Evolutionary conservation across 495 filamentous ascomycete species (phyloP).

Genomic region (Penicillium waksmanii): DNA sequence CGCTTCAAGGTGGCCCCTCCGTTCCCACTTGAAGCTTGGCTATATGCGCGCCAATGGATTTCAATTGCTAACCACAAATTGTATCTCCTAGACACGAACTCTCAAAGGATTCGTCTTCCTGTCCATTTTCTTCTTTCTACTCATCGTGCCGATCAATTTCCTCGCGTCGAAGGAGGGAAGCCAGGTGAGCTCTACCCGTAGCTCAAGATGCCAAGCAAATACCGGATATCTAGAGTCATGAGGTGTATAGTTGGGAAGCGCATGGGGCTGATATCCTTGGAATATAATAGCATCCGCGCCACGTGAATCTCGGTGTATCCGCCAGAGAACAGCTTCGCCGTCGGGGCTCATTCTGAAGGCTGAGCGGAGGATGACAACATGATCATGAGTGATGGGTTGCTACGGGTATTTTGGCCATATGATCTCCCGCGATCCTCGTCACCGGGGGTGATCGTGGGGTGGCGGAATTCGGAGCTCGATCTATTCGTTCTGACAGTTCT

Average conservation of each 20-base stretch:
- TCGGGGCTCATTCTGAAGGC: constrained; percentile 84
- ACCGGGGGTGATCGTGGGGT: constrained; percentile 88
- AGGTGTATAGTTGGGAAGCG: background rate
- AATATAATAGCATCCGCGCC: constrained; percentile 75
- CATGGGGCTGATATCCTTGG: constrained; percentile 17
- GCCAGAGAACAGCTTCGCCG: constrained; percentile 93
- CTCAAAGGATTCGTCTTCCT: constrained; percentile 75
- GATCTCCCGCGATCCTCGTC: constrained; percentile 73
- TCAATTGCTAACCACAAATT: constrained; percentile 7
- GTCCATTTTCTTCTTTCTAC: constrained; percentile 74
- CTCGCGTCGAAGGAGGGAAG: constrained; percentile 70
- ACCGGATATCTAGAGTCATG: background rate
- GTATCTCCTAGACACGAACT: constrained; percentile 58
- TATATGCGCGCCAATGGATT: background rate
- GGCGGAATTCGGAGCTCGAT: constrained; percentile 90
- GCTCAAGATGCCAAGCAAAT: background rate
- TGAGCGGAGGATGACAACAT: constrained; percentile 79
- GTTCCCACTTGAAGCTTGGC: constrained; percentile 9
- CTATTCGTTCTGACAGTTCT: constrained; percentile 87
- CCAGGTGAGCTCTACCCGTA: constrained; percentile 51
- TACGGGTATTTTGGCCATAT: constrained; percentile 97
- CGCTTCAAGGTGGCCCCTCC: constrained; percentile 18
- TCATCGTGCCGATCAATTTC: constrained; percentile 73
- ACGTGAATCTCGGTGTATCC: constrained; percentile 80
- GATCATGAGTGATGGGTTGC: constrained; percentile 79